Conservation (phyloP, 148 eudicot genomes). For the Cornus kousa region DNA sequence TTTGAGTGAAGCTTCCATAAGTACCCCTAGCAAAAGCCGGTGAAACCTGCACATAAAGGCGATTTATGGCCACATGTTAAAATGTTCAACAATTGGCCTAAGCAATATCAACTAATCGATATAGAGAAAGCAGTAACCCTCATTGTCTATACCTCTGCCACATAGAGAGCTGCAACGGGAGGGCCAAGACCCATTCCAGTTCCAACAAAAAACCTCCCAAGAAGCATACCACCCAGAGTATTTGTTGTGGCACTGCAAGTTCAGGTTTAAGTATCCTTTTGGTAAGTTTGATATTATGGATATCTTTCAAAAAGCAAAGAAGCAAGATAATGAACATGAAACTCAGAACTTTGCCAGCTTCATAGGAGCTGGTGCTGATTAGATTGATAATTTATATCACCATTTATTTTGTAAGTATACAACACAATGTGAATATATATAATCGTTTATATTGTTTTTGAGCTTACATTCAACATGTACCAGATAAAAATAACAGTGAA, state of each 20-base stretch:
- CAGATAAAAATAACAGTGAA: too few relatives aligned
- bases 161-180: slow-evolving; percentile 85
- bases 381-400: neutral
- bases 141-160: slow-evolving; percentile 62
- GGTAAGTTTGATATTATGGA: slow-evolving; percentile 6
- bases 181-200: slow-evolving; percentile 92
- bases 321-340: neutral
- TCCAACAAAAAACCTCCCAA: slow-evolving; percentile 87
- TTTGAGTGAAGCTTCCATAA: slow-evolving; percentile 86
- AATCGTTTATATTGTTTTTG: neutral
- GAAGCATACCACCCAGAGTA: slow-evolving; percentile 65
- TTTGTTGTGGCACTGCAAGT: slow-evolving; percentile 62
- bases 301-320: slow-evolving; percentile 1
- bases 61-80: slow-evolving; percentile 8
- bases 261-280: neutral
- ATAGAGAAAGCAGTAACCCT: neutral
- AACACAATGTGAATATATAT: neutral
- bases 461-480: too few relatives aligned
- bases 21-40: slow-evolving; percentile 91
- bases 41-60: slow-evolving; percentile 56
- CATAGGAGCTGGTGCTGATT: neutral
- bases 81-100: neutral
- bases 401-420: slow-evolving; percentile 6
- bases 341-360: neutral
- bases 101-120: slow-evolving; percentile 4